Evolutionary conservation across 1,284 basidiomycete species (phyloP), one percentile per base, ranked within the genome.

Genomic region (Fomitopsis schrenkii): DNA sequence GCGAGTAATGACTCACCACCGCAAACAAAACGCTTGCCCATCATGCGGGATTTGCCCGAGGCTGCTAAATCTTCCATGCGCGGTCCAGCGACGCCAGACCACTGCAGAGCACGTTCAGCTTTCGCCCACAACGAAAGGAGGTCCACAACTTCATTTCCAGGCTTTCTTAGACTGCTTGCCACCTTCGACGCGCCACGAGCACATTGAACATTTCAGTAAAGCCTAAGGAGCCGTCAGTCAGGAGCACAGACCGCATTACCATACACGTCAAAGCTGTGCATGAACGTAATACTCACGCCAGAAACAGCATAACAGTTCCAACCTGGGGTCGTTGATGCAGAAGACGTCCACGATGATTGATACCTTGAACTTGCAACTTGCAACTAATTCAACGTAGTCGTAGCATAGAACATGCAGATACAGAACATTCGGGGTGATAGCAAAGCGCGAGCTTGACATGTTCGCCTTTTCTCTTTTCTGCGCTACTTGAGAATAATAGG

Each of bases 381-480:
- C 59, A 63, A 57, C 59, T 54, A 60, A 63, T 66, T 66, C 66
- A 64, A 68, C 60, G 64, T 68, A 66, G 64, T 64, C 60, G 60
- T 65, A 65, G 64, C 59, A 63, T 66, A 59, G 53, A 58, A 54
- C 38, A 40, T 55, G 53, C 60, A 61, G 46, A 42, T 68, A 70
- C 66, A 68, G 46, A 55, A 68, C 56, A 68, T 64, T 66, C 61
- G 59, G 62, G 67, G 63, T 64, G 67, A 61, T 67, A 70, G 62
- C 64, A 67, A 73, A 78, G 35, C 10, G 67, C 67, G 74, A 76
- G 80, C 77, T 79, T 79, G 78, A 75, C 66, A 78, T 75, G 72
- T 79, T 79, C 76, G 71, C 54, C 52, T 71, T 74, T 59, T 76
- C 75, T 76, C 75, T 76, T 74, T 62, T 76, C 74, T 76, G 74